Evolutionary conservation across 495 filamentous ascomycete species (phyloP).

Genomic region (Pyronema omphalodes): DNA sequence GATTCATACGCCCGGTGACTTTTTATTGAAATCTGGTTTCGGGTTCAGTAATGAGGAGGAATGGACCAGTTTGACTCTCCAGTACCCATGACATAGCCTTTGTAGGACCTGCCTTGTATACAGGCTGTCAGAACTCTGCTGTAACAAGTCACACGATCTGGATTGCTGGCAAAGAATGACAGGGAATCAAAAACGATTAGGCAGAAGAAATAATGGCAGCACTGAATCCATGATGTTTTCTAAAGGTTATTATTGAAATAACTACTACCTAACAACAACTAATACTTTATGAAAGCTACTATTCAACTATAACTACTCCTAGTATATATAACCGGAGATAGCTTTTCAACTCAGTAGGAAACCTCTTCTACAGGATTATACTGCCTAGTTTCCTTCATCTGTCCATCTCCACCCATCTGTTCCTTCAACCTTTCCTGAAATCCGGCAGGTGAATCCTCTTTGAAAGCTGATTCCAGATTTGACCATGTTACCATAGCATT

Average conservation of each 20-base stretch:
- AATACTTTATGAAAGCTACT: background rate
- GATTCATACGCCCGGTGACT: background rate
- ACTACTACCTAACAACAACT: too few species aligned
- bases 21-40: background rate
- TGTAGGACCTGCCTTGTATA: too few species aligned
- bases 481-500: conserved; percentile 22
- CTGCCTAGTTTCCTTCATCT: conserved; percentile 9
- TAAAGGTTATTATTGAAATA: too few species aligned
- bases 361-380: background rate
- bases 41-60: background rate
- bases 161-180: too few species aligned
- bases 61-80: background rate
- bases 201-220: too few species aligned
- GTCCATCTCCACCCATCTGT: background rate
- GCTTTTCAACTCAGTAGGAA: background rate
- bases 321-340: background rate
- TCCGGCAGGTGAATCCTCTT: background rate
- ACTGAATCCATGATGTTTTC: too few species aligned
- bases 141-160: too few species aligned
- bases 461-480: background rate
- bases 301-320: background rate
- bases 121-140: too few species aligned
- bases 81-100: too few species aligned
- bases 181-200: too few species aligned
- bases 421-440: background rate